Conservation (phyloP, 1,139 yeast species). For the Barnettozyma hawaiiensis region DNA sequence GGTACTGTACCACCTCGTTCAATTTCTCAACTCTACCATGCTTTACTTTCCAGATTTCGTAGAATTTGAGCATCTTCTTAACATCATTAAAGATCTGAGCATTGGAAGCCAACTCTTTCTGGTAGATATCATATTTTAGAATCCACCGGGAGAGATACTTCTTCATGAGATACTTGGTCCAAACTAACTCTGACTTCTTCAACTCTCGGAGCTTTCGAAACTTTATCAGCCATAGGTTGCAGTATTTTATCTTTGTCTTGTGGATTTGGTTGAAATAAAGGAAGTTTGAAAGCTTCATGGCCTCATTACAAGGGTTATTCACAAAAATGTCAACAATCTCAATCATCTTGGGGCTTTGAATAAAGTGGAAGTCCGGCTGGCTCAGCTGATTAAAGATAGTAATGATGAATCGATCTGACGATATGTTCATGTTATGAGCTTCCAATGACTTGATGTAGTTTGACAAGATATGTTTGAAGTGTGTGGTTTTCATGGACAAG, state of each 20-base stretch:
- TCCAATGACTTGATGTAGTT: constrained; percentile 15
- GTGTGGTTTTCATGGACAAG: constrained; percentile 4
- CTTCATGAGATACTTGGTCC: constrained; percentile 15
- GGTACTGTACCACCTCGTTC: constrained; percentile 34
- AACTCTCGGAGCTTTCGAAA: constrained; percentile 16
- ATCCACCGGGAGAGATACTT: constrained; percentile 14
- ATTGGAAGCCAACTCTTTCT: constrained; percentile 18
- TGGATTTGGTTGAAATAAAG: constrained; percentile 13
- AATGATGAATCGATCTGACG: constrained; percentile 18
- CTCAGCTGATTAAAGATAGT: constrained; percentile 20
- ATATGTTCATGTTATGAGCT: constrained; percentile 15
- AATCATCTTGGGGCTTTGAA: constrained; percentile 9
- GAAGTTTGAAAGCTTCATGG: constrained; percentile 21
- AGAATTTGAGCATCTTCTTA: constrained; percentile 13
- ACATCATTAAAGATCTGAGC: constrained; percentile 16
- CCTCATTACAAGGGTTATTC: constrained; percentile 19
- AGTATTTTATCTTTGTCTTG: constrained; percentile 1
- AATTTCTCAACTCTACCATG: constrained; percentile 14
- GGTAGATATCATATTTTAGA: constrained; percentile 11
- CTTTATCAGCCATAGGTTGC: constrained; percentile 19
- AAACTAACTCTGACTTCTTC: constrained; percentile 12
- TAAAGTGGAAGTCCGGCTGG: background rate
- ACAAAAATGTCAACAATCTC: constrained; percentile 20
- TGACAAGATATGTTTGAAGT: constrained; percentile 17
- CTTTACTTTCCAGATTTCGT: constrained; percentile 19